Evolutionary conservation across 1,284 basidiomycete genomes (phyloP).

Genomic region (Coniferiporia weirii): DNA sequence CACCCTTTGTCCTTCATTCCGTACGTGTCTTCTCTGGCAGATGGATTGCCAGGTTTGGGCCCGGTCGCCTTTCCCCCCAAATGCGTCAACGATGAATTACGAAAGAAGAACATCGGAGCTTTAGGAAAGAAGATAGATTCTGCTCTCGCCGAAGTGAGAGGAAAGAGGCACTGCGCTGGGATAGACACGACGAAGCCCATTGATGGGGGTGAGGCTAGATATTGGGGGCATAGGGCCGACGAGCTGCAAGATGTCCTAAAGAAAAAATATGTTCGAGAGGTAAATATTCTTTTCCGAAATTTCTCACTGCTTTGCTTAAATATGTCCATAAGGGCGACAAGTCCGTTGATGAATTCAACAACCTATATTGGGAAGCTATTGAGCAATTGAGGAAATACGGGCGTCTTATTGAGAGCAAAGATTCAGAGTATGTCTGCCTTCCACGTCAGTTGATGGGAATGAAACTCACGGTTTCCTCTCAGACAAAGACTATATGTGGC

Average conservation of each 20-base stretch:
- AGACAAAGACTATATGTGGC: slow-evolving; percentile 70
- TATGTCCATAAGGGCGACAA: slow-evolving; percentile 23
- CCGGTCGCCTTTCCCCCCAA: slow-evolving; percentile 75
- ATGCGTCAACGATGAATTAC: slow-evolving; percentile 80
- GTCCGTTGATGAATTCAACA: slow-evolving; percentile 54
- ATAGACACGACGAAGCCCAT: slow-evolving; percentile 30
- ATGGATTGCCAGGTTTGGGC: slow-evolving; percentile 77
- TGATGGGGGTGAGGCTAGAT: slow-evolving; percentile 64
- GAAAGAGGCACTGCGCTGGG: slow-evolving; percentile 64
- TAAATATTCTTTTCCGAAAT: slow-evolving; percentile 13
- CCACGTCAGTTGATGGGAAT: not conserved
- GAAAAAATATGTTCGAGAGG: slow-evolving; percentile 31
- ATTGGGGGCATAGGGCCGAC: slow-evolving; percentile 66
- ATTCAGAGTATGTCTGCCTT: slow-evolving; percentile 55
- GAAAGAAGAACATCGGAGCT: slow-evolving; percentile 72
- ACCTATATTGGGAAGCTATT: slow-evolving; percentile 76
- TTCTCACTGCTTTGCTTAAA: not conserved
- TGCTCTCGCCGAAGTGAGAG: slow-evolving; percentile 64
- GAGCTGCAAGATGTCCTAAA: slow-evolving; percentile 52
- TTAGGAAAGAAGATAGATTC: slow-evolving; percentile 73
- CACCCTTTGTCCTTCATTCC: slow-evolving; percentile 57
- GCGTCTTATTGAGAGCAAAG: slow-evolving; percentile 70
- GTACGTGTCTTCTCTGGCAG: slow-evolving; percentile 34
- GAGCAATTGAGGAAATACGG: slow-evolving; percentile 78
- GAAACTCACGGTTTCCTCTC: not conserved